Evolutionary conservation across 129 eudicot genomes (phyloP), one percentile per base, ranked within the genome.

Genomic region (Flaveria linearis): DNA sequence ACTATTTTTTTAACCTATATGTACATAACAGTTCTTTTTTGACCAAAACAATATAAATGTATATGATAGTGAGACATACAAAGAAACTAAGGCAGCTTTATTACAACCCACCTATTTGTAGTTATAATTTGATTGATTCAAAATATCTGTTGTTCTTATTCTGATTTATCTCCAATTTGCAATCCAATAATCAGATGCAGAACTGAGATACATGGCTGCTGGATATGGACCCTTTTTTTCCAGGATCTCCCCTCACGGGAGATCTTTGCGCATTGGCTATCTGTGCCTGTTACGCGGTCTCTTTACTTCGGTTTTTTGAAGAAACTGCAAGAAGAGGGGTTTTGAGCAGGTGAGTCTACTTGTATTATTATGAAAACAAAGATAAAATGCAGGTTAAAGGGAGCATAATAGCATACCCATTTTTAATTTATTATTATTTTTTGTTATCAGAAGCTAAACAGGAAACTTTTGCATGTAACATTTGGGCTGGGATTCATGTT

Each of bases 401-500:
- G 50, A 45, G 50, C 50, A 45, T 36, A 9, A 11, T 45, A 45
- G 14, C 13, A 45, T 45, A 11, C 13, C 13, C 3, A 11, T 45
- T 9, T 45, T 8, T 45, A 11, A 0, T 45, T 9, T 45, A 36
- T 45, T 43, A 11, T 43, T 9, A 7, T 45, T 45, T 63, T 71
- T 46, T 2, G 25, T 66, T 36, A 49, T 75, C 81, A 93, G 98
- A 93, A 87, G 81, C 81, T 90, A 51, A 90, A 88, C 80, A 87
- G 98, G 86, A 93, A 92, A 90, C 94, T 92, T 65, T 93, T 92
- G 76, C 98, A 93, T 85, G 28, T 85, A 71, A 84, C 89, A 46
- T 36, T 90, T 81, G 98, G 98, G 71, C 72, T 88, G 58, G 96
- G 77, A 17, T 93, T 90, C 93, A 93, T 90, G 96, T 91, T 93